These are phyloP conservation scores for Trichoderma guizhouense DNA, from an alignment of 2,329 filamentous ascomycete genomes.

Conservation along the genomic window DNA sequence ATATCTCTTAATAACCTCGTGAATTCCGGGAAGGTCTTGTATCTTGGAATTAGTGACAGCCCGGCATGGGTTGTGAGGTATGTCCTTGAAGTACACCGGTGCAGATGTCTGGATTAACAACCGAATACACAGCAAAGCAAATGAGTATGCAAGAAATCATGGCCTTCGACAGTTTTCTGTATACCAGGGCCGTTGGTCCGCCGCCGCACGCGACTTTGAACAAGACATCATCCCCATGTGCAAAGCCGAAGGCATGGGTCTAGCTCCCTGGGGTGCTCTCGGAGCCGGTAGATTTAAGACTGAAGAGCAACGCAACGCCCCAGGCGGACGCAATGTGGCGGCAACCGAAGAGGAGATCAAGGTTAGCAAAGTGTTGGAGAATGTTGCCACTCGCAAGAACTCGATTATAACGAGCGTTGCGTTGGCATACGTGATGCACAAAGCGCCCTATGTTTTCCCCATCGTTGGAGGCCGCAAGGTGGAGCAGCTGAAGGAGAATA, in stretches of 20 bases:
- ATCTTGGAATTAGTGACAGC: constrained; percentile 65
- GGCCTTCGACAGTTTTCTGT: constrained; percentile 65
- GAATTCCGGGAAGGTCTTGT: constrained; percentile 58
- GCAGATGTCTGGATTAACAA: not conserved
- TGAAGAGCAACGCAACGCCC: constrained; percentile 32
- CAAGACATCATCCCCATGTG: constrained; percentile 45
- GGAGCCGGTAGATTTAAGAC: constrained; percentile 48
- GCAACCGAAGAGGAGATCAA: constrained; percentile 54
- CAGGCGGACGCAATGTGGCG: constrained; percentile 36
- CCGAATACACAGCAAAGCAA: constrained; percentile 49
- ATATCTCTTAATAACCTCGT: constrained; percentile 62
- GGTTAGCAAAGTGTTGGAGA: constrained; percentile 45
- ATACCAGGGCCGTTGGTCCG: constrained; percentile 44
- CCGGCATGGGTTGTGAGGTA: constrained; percentile 66
- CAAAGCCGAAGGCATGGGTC: constrained; percentile 45
- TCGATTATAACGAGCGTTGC: constrained; percentile 51
- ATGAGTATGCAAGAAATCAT: constrained; percentile 66
- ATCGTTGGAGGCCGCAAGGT: constrained; percentile 68
- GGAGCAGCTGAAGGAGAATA: constrained; percentile 66
- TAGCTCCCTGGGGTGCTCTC: constrained; percentile 57
- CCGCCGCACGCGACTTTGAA: constrained; percentile 39
- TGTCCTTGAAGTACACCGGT: not conserved
- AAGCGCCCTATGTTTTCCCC: constrained; percentile 69
- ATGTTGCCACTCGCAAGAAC: constrained; percentile 45
- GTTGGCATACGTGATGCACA: constrained; percentile 70